Base-by-base conservation (phyloP, 208 protist genomes). In the Trypanosoma vivax region DNA sequence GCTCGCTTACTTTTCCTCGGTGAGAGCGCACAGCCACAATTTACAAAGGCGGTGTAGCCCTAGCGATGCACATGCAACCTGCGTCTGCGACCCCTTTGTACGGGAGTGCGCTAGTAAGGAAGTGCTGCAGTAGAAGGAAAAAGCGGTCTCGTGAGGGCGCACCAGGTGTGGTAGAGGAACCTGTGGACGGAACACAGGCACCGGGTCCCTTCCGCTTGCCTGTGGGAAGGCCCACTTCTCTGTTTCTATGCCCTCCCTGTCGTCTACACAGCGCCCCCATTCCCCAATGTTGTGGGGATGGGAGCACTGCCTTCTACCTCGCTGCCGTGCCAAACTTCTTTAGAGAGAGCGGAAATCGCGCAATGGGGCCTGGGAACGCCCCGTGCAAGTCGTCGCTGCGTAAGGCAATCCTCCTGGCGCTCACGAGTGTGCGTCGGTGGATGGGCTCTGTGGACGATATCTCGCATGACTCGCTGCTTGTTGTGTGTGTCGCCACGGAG, bases 401-500 rank as follows among this genome's bases (percentile, higher is more conserved):
- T 4, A 9, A 25, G 25, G 24, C 47, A 9, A 18, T 61, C 24
- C 18, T 2, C n/a, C 7, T 34, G 7, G 31, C 41, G 19, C 46
- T 72, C 14, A 7, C 4, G 1, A 45, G 2, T 0, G 38, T 52
- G 6, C 68, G 61, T 29, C 29, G 41, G 11, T 23, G 55, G 2
- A 54, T 75, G 34, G 68, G 68, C 14, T 37, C 68, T 18, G 68
- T 65, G 9, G 68, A 75, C 37, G 24, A 35, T 1, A 70, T 69
- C 16, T 19, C 55, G 3, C n/a, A 23, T 2, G 33, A 65, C 30
- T 49, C 55, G 10, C 30, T 64, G 2, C 21, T 70, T 31, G 27
- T 75, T 27, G 50, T 61, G 19, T 49, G 46, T 3, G 39, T 67
- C 29, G 54, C 42, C 2, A 16, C 9, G 4, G 29, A 27, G 14